Conservation (phyloP, 305 asterid species). For the Solanum hybrid region DNA sequence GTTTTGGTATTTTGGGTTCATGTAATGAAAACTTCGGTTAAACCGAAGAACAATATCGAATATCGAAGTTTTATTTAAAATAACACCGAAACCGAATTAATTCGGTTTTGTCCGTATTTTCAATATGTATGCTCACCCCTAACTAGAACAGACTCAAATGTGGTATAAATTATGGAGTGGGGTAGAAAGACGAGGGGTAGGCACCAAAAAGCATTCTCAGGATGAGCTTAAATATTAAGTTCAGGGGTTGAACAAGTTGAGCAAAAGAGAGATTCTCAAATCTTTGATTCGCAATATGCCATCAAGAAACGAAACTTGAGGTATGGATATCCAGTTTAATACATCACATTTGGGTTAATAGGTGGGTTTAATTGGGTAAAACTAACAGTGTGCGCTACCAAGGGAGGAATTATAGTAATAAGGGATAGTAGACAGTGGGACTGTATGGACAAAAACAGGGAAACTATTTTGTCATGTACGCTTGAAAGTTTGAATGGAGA, state of each 20-base stretch:
- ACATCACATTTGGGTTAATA: neutral
- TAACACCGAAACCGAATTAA: neutral
- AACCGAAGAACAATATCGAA: neutral
- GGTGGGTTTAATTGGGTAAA: neutral
- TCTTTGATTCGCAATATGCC: neutral
- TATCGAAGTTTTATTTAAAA: neutral
- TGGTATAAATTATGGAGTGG: neutral
- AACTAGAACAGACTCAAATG: neutral
- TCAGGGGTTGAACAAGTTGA: neutral
- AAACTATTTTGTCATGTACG: neutral
- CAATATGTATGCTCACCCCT: neutral
- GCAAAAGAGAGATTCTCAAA: neutral
- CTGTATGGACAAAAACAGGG: neutral
- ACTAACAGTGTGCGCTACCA: neutral
- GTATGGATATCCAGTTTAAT: neutral
- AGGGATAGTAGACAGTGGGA: neutral
- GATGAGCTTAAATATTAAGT: neutral
- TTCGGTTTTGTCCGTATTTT: neutral
- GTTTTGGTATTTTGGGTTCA: neutral
- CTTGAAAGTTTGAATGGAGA: neutral
- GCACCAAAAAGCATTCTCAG: neutral
- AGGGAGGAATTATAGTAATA: neutral
- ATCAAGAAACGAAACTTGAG: neutral
- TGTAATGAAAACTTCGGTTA: neutral
- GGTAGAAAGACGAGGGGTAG: neutral